Evolutionary conservation across 148 eudicot species (phyloP), one percentile per base, ranked within the genome.

Genomic region (Vaccinium darrowii): DNA sequence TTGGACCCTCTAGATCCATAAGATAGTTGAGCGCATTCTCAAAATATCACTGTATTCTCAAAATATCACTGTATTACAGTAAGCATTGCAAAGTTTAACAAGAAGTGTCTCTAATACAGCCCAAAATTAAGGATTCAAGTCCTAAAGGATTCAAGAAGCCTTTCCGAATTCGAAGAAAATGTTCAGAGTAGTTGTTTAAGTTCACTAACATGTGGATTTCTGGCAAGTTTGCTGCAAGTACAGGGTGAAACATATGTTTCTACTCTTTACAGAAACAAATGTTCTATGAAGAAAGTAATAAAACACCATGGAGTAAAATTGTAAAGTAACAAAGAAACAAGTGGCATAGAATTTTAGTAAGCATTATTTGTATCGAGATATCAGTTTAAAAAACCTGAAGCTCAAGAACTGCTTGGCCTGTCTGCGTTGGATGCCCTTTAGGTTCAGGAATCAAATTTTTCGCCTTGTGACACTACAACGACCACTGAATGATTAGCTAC

Each of bases 381-480:
- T 82, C 85, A 84, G 67, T 86, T 81, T 65, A 21, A 76, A 87
- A 39, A 84, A 87, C 84, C 99, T 97, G 99, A 86, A 97, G 93
- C 83, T 93, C 99, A 85, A 97, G 94, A 87, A 97, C 99, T 74
- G 98, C 98, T 94, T 95, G 97, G 57, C 99, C 99, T 50, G 99
- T 95, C 65, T 93, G 91, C 54, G 98, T 97, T 82, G 99, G 93
- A 86, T 95, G 96, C 63, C 95, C 89, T 78, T 98, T 98, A 84
- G 98, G 96, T 95, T 97, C 97, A 84, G 99, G 99, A 84, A 97
- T 93, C 89, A 97, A 90, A 90, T 97, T 97, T 88, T 97, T 97
- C 50, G 99, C 99, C 88, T 97, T 97, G 84, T 97, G 99, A 83
- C 98, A 97, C 99, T 97, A 92, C 73, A 87, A 82, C 50, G 19